Evolutionary conservation across 305 asterid genomes (phyloP).

Genomic region (Fraxinus platypoda): DNA sequence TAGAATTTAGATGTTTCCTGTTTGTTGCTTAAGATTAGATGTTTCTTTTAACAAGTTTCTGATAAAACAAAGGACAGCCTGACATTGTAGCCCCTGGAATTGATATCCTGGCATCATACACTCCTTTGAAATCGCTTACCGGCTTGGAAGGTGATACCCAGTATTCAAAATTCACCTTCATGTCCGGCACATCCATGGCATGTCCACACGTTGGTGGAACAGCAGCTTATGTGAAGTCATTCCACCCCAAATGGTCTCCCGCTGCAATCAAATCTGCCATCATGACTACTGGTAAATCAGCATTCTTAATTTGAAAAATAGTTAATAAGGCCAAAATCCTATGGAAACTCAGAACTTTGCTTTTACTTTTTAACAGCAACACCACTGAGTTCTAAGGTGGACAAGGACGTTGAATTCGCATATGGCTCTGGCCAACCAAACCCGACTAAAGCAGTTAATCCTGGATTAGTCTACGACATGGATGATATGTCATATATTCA

Average conservation of each 20-base stretch:
- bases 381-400: conserved; percentile 55
- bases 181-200: conserved; percentile 96
- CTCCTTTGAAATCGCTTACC: conserved; percentile 65
- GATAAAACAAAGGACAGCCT: conserved; percentile 52
- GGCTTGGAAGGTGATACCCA: conserved; percentile 70
- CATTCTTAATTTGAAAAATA: background rate
- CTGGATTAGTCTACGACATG: conserved; percentile 83
- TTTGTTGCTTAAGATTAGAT: background rate
- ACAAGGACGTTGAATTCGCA: conserved; percentile 68
- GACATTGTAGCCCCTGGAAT: conserved; percentile 89
- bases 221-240: conserved; percentile 89
- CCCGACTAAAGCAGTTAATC: conserved; percentile 65
- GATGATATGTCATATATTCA: conserved; percentile 66
- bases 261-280: conserved; percentile 86
- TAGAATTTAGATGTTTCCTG: background rate
- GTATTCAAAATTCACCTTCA: conserved; percentile 66
- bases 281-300: conserved; percentile 71
- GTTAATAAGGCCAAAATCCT: background rate
- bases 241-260: conserved; percentile 79
- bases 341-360: background rate
- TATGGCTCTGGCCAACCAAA: conserved; percentile 81
- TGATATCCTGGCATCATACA: conserved; percentile 82
- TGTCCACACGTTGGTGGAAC: conserved; percentile 87
- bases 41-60: conserved; percentile 8
- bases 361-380: conserved; percentile 28